Base-by-base conservation (phyloP, 768 basidiomycete species). In the Strobilomyces dryophilus region DNA sequence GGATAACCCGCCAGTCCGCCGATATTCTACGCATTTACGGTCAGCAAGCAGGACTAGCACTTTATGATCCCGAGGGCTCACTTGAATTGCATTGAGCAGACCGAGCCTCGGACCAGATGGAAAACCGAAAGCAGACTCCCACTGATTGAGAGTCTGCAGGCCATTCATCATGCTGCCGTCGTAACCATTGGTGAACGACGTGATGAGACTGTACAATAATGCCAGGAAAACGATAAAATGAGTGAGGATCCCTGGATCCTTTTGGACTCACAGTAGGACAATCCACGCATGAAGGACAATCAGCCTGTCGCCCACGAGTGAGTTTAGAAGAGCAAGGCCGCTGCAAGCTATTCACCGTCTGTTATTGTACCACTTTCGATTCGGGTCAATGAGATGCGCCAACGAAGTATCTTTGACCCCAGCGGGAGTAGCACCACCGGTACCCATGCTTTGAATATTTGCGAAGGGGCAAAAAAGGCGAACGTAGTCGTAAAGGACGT, bases 111-210 rank as follows among this genome's bases (percentile, higher is more conserved):
- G 73, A 40, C 79, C 77, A 17, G 73, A 68, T 14, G 89, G 88
- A 48, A 73, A 18, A 52, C 74, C 55, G 67, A 91, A 90, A 63
- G 81, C 85, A 9, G 55, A 45, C 44, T 74, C 67, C 89, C 89
- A 91, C 57, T 84, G 79, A 17, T 62, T 50, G 54, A 89, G 73
- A 43, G 80, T 79, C 68, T 91, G 88, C 39, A 91, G 74, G 66
- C 84, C 85, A 68, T 89, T 88, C 86, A 88, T 86, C 81, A 88
- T 82, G 66, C 80, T 83, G 54, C 85, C 84, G 62, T 89, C 87
- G 64, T 83, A 89, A 45, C 87, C 87, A 66, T 82, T 86, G 45
- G 83, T 86, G 14, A 84, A 85, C 24, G 86, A 87, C 12, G 86
- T 88, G 63, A 88, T 85, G 57, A 89, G 80, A 45, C 84, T 85